Evolutionary conservation across 2,329 filamentous ascomycete species (phyloP), one percentile per base, ranked within the genome.

Genomic region (Dactylellina drechsleri): DNA sequence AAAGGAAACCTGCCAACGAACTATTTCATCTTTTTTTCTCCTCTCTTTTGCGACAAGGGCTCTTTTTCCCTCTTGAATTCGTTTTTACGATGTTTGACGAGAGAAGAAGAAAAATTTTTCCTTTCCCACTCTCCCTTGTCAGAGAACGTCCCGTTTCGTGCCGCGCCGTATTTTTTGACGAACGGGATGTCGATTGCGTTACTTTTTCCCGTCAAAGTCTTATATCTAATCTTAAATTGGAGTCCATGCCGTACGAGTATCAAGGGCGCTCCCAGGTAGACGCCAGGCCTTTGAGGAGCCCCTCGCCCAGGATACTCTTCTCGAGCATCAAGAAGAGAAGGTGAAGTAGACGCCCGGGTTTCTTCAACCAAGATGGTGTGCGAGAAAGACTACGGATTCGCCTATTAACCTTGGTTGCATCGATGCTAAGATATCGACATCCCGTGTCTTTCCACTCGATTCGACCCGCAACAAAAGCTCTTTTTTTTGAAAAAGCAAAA

Each of bases 401-500:
- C 64, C 58, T 56, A 60, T 67, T 67, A 58, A 60, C 62, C 64
- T 67, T 66, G 57, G 64, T 58, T 57, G 61, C 41, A 66, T 74
- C 70, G 62, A 75, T 75, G 64, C 71, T 75, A 68, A 62, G 53
- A 75, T 75, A 64, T 75, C 71, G 71, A 75, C 71, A 75, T 75
- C 71, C 71, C 71, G 71, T 75, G 71, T 64, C 61, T 64, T 57
- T 59, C 60, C 50, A 45, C 59, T 73, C 68, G 68, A 73, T 66
- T 74, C 62, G 57, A 74, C 57, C 68, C 62, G 62, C 43, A 62
- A 50, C 40, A 52, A 59, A 72, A 52, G 50, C 7, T 28, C 53
- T 45, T 10, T 23, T 45, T 53, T 16, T 4, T n/a, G 18, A 64
- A 70, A 70, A 70, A 70, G 52, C 66, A 70, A 70, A 61, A 47